phyloP scores from a whole-genome alignment of 2,329 filamentous ascomycete genomes.

The Chrysoporthe deuterocubensis region DNA sequence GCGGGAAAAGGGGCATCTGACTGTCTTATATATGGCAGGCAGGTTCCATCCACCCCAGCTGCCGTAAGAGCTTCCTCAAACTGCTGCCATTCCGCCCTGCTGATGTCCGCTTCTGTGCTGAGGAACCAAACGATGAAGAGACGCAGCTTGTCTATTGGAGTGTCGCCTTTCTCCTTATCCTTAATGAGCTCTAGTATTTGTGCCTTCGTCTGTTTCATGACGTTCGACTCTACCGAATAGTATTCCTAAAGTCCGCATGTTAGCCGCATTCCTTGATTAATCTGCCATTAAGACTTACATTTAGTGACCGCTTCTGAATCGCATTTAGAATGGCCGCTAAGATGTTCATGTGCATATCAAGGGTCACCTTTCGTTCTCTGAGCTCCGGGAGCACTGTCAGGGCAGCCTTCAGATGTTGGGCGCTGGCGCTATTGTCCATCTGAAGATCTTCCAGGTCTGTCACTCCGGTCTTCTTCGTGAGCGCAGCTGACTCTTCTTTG shows the following conservation, averaged over 20 bases:
- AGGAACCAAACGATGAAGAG: constrained; percentile 97
- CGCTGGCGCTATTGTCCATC: constrained; percentile 84
- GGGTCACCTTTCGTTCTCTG: constrained; percentile 84
- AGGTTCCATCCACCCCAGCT: constrained; percentile 75
- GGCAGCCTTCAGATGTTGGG: constrained; percentile 92
- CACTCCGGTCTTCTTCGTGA: constrained; percentile 94
- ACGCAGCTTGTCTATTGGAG: constrained; percentile 86
- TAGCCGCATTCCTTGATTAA: background rate
- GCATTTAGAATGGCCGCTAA: constrained; percentile 59
- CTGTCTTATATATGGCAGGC: constrained; percentile 86
- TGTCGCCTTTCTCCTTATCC: constrained; percentile 78
- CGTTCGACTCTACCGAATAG: constrained; percentile 92
- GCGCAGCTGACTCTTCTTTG: constrained; percentile 91
- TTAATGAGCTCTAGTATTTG: constrained; percentile 88
- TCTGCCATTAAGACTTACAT: constrained; percentile 43
- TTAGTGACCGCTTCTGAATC: constrained; percentile 93
- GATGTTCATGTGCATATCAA: constrained; percentile 99
- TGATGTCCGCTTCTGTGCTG: constrained; percentile 88
- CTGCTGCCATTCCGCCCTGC: constrained; percentile 77
- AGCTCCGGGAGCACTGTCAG: constrained; percentile 92
- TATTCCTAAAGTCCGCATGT: constrained; percentile 61
- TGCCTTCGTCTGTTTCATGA: constrained; percentile 86
- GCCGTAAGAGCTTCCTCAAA: constrained; percentile 83
- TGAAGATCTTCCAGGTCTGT: constrained; percentile 91
- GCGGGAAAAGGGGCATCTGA: constrained; percentile 44